phyloP scores from a whole-genome alignment of 148 eudicot genomes.

The Diospyros lotus region DNA sequence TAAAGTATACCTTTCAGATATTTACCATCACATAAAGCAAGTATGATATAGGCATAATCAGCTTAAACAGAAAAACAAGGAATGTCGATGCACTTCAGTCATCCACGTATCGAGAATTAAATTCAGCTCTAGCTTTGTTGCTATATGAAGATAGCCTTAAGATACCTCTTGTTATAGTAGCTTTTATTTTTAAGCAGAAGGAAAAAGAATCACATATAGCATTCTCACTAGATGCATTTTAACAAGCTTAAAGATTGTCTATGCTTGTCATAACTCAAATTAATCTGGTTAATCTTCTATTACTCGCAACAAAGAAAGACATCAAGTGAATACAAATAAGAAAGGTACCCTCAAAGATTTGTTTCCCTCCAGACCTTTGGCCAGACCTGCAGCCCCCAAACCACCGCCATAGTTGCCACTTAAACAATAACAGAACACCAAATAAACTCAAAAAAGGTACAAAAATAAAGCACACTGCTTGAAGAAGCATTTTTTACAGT shows the following conservation, averaged over 20 bases:
- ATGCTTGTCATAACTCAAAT: background rate
- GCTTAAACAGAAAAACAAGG: background rate
- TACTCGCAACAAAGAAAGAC: background rate
- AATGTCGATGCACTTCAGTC: background rate
- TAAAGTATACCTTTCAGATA: too few species aligned
- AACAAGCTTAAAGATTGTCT: background rate
- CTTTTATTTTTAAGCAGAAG: too few species aligned
- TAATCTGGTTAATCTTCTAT: background rate
- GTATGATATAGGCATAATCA: too few species aligned
- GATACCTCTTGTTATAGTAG: background rate
- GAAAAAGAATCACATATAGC: background rate
- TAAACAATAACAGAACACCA: constrained; percentile 14
- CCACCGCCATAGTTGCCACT: constrained; percentile 98
- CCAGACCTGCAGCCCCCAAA: constrained; percentile 79
- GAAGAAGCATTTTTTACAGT: background rate
- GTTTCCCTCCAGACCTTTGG: constrained; percentile 87
- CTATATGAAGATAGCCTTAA: background rate
- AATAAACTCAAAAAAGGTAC: constrained; percentile 4
- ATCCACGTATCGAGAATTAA: background rate
- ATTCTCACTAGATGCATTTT: background rate
- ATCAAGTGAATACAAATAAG: background rate
- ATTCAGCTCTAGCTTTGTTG: background rate
- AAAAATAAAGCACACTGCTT: background rate
- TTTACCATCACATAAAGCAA: too few species aligned
- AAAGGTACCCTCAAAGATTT: constrained; percentile 76